Evolutionary conservation across 306 rosid genomes (phyloP).

Genomic region (Corylus americana): DNA sequence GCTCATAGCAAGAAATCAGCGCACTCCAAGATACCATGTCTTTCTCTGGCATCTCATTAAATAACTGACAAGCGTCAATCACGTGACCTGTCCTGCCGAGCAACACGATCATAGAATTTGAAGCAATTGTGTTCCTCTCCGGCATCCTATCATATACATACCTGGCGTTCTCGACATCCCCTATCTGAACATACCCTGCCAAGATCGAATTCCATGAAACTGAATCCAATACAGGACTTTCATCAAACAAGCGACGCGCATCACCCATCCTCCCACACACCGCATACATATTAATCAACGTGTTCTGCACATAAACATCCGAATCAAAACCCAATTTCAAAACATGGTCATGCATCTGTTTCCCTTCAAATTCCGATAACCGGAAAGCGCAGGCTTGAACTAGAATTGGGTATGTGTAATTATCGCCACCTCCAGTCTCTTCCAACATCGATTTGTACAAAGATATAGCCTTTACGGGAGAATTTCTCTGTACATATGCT

Average conservation of each 20-base stretch:
- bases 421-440: slow-evolving; percentile 34
- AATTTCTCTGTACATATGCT: slow-evolving; percentile 48
- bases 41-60: slow-evolving; percentile 43
- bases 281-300: slow-evolving; percentile 61
- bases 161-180: slow-evolving; percentile 46
- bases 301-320: slow-evolving; percentile 67
- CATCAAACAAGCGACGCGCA: slow-evolving; percentile 67
- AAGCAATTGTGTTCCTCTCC: slow-evolving; percentile 56
- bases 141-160: slow-evolving; percentile 52
- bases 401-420: slow-evolving; percentile 67
- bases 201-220: slow-evolving; percentile 80
- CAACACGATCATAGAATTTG: slow-evolving; percentile 68
- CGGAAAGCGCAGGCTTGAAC: slow-evolving; percentile 62
- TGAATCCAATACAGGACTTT: slow-evolving; percentile 63
- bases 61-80: slow-evolving; percentile 46
- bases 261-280: slow-evolving; percentile 55
- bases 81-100: slow-evolving; percentile 55
- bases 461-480: slow-evolving; percentile 40
- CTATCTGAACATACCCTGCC: slow-evolving; percentile 67
- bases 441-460: slow-evolving; percentile 43
- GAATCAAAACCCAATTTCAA: slow-evolving; percentile 55
- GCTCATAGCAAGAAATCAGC: slow-evolving; percentile 68
- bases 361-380: slow-evolving; percentile 52
- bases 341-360: slow-evolving; percentile 55
- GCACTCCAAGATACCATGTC: slow-evolving; percentile 91